phyloP scores from a whole-genome alignment of 2,329 filamentous ascomycete genomes.

The Arthroderma uncinatum region DNA sequence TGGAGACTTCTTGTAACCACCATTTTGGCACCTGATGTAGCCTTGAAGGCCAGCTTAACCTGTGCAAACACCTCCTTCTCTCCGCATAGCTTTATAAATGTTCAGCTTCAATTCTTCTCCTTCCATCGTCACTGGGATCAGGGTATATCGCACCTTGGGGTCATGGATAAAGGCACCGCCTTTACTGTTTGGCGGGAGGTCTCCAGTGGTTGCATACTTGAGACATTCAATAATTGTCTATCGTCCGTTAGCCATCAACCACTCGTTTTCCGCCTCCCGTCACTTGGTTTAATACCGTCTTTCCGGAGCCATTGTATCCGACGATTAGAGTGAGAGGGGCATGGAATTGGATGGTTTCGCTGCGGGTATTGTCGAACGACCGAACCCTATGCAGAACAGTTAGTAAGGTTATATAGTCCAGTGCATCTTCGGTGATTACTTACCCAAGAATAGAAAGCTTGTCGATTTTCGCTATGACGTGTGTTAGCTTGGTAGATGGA shows the following conservation, averaged over 20 bases:
- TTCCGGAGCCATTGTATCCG: constrained; percentile 92
- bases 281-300: constrained; percentile 49
- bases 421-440: constrained; percentile 9
- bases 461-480: constrained; percentile 61
- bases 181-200: constrained; percentile 79
- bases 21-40: constrained; percentile 65
- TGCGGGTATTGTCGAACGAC: constrained; percentile 67
- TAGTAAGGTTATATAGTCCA: background rate
- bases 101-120: constrained; percentile 2
- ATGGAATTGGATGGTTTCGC: constrained; percentile 76
- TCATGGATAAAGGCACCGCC: constrained; percentile 93
- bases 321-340: constrained; percentile 92
- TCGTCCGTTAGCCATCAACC: constrained; percentile 2
- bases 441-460: constrained; percentile 76
- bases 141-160: constrained; percentile 52
- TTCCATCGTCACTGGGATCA: background rate
- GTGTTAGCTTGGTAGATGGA: background rate
- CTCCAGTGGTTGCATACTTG: constrained; percentile 93
- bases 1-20: constrained; percentile 76
- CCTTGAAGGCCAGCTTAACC: constrained; percentile 78
- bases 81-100: constrained; percentile 49
- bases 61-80: constrained; percentile 85
- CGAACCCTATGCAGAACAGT: constrained; percentile 45
- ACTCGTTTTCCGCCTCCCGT: background rate
- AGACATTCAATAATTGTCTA: constrained; percentile 94